phyloP scores from a whole-genome alignment of 768 basidiomycete species.

The Lactarius quietus region DNA sequence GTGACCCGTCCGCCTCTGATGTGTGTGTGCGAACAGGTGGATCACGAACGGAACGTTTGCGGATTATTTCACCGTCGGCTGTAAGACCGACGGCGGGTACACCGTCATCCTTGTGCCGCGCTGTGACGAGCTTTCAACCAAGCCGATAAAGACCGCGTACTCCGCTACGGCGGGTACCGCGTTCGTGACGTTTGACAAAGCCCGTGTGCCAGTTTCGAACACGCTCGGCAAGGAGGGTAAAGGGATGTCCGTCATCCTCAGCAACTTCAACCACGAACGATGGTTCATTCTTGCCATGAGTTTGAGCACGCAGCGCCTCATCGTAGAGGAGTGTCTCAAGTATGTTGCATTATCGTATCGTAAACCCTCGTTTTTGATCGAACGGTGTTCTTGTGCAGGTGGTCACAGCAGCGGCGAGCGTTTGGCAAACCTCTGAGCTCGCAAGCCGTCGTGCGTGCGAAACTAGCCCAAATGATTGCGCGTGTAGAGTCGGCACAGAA shows the following conservation, averaged over 20 bases:
- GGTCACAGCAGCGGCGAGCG: constrained; percentile 84
- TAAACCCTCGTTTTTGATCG: background rate
- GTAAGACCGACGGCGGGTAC: constrained; percentile 69
- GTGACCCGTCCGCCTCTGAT: background rate
- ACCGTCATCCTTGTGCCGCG: constrained; percentile 75
- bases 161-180: constrained; percentile 90
- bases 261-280: constrained; percentile 87
- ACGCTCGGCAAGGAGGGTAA: constrained; percentile 84
- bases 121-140: constrained; percentile 71
- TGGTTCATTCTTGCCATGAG: constrained; percentile 81
- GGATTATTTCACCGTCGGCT: constrained; percentile 81
- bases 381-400: constrained; percentile 44
- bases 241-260: constrained; percentile 79
- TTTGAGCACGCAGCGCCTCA: constrained; percentile 68
- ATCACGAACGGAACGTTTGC: constrained; percentile 85
- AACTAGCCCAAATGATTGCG: constrained; percentile 87
- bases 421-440: constrained; percentile 83
- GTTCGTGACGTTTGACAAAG: constrained; percentile 76
- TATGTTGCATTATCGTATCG: constrained; percentile 32
- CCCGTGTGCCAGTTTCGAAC: constrained; percentile 78
- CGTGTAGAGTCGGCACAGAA: constrained; percentile 81
- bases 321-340: constrained; percentile 91
- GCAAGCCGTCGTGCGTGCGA: constrained; percentile 85
- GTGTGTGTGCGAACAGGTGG: constrained; percentile 51
- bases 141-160: constrained; percentile 89